Conservation (phyloP, 192 early-diverging fungal species). For the Linnemannia exigua region DNA sequence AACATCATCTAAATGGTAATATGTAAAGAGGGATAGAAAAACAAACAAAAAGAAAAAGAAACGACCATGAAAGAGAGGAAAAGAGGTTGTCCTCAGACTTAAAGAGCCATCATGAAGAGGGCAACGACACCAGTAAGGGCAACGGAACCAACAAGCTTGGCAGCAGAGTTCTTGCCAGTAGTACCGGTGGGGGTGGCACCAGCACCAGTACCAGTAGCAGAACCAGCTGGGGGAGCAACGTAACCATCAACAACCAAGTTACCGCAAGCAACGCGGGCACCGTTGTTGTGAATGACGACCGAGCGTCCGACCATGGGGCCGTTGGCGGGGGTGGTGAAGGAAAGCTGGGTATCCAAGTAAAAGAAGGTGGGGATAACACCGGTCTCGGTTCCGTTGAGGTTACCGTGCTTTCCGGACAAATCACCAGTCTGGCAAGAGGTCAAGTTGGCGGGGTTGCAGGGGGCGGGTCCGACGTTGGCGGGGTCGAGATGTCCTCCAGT, state of each 20-base stretch:
- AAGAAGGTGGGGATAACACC: slow-evolving; percentile 27
- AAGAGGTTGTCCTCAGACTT: neutral
- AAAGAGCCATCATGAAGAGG: slow-evolving; percentile 46
- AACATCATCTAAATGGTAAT: slow-evolving; percentile 10
- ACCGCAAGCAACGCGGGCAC: slow-evolving; percentile 67
- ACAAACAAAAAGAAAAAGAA: neutral
- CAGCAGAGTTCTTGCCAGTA: slow-evolving; percentile 18
- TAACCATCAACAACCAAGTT: slow-evolving; percentile 59
- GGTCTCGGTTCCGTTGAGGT: slow-evolving; percentile 45
- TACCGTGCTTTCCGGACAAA: slow-evolving; percentile 68
- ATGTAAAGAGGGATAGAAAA: slow-evolving; percentile 12
- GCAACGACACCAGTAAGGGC: slow-evolving; percentile 45
- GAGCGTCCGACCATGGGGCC: slow-evolving; percentile 67
- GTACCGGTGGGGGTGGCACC: neutral
- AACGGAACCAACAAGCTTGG: slow-evolving; percentile 47
- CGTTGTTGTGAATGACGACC: slow-evolving; percentile 69
- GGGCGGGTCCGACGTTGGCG: slow-evolving; percentile 33
- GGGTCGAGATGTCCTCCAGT: slow-evolving; percentile 48
- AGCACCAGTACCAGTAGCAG: neutral
- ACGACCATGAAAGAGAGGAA: neutral
- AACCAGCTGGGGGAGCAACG: slow-evolving; percentile 1
- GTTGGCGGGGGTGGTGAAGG: slow-evolving; percentile 51
- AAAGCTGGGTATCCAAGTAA: slow-evolving; percentile 58
- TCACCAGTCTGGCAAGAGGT: slow-evolving; percentile 71
- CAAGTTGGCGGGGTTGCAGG: slow-evolving; percentile 37